Conservation (phyloP, 129 eudicot genomes). For the Flaveria robusta region DNA sequence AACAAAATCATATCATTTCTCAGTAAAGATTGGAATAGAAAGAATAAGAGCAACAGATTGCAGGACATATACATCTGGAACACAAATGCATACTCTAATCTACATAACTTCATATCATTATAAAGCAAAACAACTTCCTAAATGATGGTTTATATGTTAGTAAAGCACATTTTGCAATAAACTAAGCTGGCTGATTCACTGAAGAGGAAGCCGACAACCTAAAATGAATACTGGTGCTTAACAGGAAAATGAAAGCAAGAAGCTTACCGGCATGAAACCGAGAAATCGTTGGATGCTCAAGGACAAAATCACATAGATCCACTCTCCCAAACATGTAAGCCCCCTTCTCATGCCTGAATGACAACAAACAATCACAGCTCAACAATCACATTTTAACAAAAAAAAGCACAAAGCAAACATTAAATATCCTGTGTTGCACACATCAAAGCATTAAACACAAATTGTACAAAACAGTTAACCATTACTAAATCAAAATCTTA, state of each 20-base stretch:
- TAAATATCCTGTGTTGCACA: background rate
- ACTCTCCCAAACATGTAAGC: conserved; percentile 99
- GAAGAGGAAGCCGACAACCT: background rate
- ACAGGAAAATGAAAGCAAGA: background rate
- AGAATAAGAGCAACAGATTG: background rate
- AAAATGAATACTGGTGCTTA: background rate
- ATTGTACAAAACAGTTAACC: background rate
- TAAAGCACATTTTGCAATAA: background rate
- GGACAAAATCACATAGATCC: conserved; percentile 89
- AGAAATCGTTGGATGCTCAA: conserved; percentile 94
- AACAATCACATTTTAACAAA: background rate
- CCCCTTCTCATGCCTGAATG: conserved; percentile 76
- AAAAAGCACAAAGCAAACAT: background rate
- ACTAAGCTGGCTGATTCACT: background rate
- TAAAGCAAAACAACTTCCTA: conserved; percentile 6
- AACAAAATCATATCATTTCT: background rate
- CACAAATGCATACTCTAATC: too few species aligned
- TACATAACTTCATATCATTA: background rate
- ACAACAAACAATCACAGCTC: conserved; percentile 2
- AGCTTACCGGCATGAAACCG: conserved; percentile 92
- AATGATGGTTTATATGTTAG: background rate
- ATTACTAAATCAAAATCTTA: background rate
- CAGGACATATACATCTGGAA: background rate
- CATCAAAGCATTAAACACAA: background rate
- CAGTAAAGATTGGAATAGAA: background rate